These are phyloP conservation scores for Phytophthora cactorum DNA, from an alignment of 352 stramenopile species.

Conservation along the genomic window DNA sequence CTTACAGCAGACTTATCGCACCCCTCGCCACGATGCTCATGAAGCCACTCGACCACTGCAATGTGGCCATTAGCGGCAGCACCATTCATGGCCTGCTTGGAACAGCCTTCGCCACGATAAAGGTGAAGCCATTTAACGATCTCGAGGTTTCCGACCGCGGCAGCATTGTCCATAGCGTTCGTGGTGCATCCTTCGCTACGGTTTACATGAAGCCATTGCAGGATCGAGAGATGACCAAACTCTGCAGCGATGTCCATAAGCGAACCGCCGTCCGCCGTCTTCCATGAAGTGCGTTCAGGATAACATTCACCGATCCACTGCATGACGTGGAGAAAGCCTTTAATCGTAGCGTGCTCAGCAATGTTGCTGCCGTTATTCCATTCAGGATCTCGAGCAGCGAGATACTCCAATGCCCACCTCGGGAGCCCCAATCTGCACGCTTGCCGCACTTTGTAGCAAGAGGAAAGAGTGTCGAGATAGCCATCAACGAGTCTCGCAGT, in stretches of 20 bases:
- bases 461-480: conserved; percentile 19
- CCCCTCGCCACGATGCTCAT: conserved; percentile 1
- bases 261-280: neutral
- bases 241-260: conserved; percentile 29
- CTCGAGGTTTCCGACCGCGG: neutral
- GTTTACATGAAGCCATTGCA: conserved; percentile 8
- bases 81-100: conserved; percentile 25
- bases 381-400: conserved; percentile 22
- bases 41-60: conserved; percentile 4
- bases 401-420: conserved; percentile 13
- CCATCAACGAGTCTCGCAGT: conserved; percentile 8
- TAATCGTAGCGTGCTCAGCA: conserved; percentile 12
- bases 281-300: conserved; percentile 20
- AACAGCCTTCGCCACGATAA: conserved; percentile 8
- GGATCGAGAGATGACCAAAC: conserved; percentile 15
- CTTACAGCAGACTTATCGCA: conserved; percentile 15
- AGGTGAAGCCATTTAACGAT: conserved; percentile 7
- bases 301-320: conserved; percentile 20
- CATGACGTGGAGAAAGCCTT: conserved; percentile 18
- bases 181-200: conserved; percentile 1
- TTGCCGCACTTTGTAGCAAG: conserved; percentile 10
- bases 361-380: conserved; percentile 16
- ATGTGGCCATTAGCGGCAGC: conserved; percentile 1
- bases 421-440: conserved; percentile 8
- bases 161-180: neutral